Evolutionary conservation across 1,139 yeast genomes (phyloP), one percentile per base, ranked within the genome.

Genomic region (Zygoascus hellenicus): DNA sequence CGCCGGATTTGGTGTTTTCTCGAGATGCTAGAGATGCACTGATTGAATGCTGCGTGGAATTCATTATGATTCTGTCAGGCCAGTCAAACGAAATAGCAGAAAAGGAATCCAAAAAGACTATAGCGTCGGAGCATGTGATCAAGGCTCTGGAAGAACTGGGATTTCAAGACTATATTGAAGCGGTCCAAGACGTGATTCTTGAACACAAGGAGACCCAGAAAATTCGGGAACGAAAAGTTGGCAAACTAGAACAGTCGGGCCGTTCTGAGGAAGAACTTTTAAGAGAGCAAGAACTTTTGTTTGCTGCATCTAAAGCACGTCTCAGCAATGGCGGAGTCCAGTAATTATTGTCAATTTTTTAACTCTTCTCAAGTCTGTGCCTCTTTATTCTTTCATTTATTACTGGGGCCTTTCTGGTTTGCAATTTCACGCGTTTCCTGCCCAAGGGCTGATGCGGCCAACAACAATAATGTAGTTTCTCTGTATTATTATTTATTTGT

Each of bases 11-110:
- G 46, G 83, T 92, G 16, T 88, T 92, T 56, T 81, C 96, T 45
- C 86, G 90, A 57, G 98, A 92, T 55, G 96, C 97, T 5, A 74
- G 97, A 53, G 98, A 92, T 62, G 95, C 96, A 47, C 78, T 92
- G 42, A 92, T 95, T 41, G 97, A 92, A 63, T 89, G 97, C 64
- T 90, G 97, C 59, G 89, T 92, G 49, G 97, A 89, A 66, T 92
- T 92, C 62, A 84, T 94, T 51, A 92, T 92, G 95, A 88, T 92
- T 54, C 71, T 92, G 45, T 85, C 96, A 10, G 86, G 96, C 2
- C 96, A 89, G 66, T 85, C 94, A 51, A 90, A 94, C 61, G 98
- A 94, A 55, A 88, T 92, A 56, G 97, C 98, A 1, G 98, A 92
- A 61, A 85, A 85, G 59, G 98, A 92, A 62, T 83, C 95, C 45